phyloP scores from a whole-genome alignment of 768 basidiomycete genomes.

The Trametes villosa region DNA sequence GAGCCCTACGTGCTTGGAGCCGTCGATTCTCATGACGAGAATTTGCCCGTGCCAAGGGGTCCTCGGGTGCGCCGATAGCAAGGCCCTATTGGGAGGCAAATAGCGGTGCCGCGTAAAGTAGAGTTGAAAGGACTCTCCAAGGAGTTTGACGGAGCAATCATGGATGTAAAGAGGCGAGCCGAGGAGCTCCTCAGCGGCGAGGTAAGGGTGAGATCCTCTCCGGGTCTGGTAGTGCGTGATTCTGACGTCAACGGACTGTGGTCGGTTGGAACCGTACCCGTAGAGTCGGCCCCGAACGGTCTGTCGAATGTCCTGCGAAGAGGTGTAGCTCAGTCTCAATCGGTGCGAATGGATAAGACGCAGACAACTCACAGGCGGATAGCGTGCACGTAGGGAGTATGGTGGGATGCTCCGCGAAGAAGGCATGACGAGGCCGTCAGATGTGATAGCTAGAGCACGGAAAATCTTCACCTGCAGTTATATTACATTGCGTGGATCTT shows the following conservation, averaged over 20 bases:
- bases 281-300: not conserved
- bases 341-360: no score
- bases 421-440: no score
- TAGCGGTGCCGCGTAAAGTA: not conserved
- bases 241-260: not conserved
- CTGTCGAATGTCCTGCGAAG: no score
- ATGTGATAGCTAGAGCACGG: no score
- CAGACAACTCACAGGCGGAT: no score
- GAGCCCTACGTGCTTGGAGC: not conserved
- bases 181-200: not conserved
- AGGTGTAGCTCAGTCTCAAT: no score
- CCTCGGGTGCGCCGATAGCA: not conserved
- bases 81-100: not conserved
- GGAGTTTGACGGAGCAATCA: not conserved
- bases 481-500: no score
- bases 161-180: not conserved
- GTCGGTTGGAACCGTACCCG: not conserved
- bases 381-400: no score
- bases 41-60: not conserved
- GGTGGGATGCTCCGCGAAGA: no score
- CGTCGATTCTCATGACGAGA: not conserved
- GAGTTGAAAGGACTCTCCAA: not conserved
- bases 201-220: not conserved
- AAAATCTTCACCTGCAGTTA: no score
- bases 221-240: not conserved